Evolutionary conservation across 768 basidiomycete genomes (phyloP), one percentile per base, ranked within the genome.

Genomic region (Serpula lacrymans): DNA sequence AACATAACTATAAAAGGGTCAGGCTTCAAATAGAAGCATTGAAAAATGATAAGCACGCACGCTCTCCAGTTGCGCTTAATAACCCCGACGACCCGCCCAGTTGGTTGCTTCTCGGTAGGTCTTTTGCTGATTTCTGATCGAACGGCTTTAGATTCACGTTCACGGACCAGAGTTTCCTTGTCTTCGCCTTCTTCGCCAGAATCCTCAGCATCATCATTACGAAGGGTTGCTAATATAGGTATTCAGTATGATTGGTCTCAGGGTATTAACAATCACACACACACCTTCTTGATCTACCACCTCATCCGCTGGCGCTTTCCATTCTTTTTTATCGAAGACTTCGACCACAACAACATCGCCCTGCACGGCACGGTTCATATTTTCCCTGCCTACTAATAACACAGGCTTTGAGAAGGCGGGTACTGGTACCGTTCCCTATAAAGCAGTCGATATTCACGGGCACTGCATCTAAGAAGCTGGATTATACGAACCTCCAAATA

Each of bases 51-150:
- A 27, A 37, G 23, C 10, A 76, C 88, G 49, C 64, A 92, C 80
- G 94, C 84, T 54, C 94, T 70, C 95, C 95, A 99, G 54, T 94
- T 94, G 7, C 96, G 78, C 63, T 96, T 96, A 51, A 94, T 80
- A 40, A 98, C 71, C 6, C 96, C 96, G 7, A 97, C 86, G 4
- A 98, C 73, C 20, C 80, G 78, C 8, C 96, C 96, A 0, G 95
- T 98, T 2, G 95, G 95, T 53, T 93, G 91, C 48, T 75, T 82
- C 51, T 87, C 85, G 22, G 63, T 50, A 14, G 61, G 61, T 13
- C 55, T 57, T 38, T 49, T 72, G 25, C 25, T 26, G 14, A 47
- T 22, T 12, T 36, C 43, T 3, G 52, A 46, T 12, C 46, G 55
- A 67, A 41, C 68, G 42, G 46, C 64, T 54, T 47, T 74, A 66